A percentile compares a stretch with the other conserved stretches of the same genome.
These are phyloP conservation scores for Coemansia sp. DNA, from an alignment of 192 early-diverging fungal genomes.

Conservation along the genomic window DNA sequence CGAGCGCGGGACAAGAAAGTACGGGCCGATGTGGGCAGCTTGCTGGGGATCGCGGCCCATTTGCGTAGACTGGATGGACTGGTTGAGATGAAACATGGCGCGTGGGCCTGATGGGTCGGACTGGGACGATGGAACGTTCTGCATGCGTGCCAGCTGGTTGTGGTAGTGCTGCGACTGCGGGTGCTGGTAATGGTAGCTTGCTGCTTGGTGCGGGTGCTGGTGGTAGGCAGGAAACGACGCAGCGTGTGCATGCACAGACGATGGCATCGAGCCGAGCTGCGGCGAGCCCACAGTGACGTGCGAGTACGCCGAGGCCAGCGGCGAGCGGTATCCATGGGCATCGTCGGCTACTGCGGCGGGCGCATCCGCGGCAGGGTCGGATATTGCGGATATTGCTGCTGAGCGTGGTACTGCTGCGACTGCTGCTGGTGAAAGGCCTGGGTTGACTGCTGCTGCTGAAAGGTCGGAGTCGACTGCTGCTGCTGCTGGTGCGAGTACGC, in stretches of 20 bases:
- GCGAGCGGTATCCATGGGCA: background rate
- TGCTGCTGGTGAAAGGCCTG: slow-evolving; percentile 21
- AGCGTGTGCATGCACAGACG: background rate
- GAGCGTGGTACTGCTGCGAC: slow-evolving; percentile 23
- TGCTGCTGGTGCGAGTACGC: slow-evolving; percentile 39
- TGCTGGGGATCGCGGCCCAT: slow-evolving; percentile 9
- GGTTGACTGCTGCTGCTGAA: slow-evolving; percentile 15
- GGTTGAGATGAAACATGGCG: slow-evolving; percentile 28
- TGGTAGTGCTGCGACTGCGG: slow-evolving; percentile 13
- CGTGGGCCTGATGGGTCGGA: slow-evolving; percentile 8
- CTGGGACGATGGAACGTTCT: slow-evolving; percentile 3
- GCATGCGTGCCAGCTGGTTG: slow-evolving; percentile 16
- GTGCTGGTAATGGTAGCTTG: slow-evolving; percentile 15
- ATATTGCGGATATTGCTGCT: slow-evolving; percentile 50
- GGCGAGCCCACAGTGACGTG: slow-evolving; percentile 9
- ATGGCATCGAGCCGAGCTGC: slow-evolving; percentile 7
- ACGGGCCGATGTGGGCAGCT: slow-evolving; percentile 21
- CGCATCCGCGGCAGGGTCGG: slow-evolving; percentile 50
- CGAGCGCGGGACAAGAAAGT: slow-evolving; percentile 31
- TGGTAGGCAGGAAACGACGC: background rate
- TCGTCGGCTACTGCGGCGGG: slow-evolving; percentile 36
- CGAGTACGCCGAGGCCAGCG: background rate
- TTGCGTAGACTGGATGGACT: slow-evolving; percentile 26
- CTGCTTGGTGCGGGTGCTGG: slow-evolving; percentile 2
- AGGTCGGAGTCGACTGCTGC: slow-evolving; percentile 12